Evolutionary conservation across 208 protist species (phyloP), one percentile per base, ranked within the genome.

Genomic region (Trypanosomatidae sp.): DNA sequence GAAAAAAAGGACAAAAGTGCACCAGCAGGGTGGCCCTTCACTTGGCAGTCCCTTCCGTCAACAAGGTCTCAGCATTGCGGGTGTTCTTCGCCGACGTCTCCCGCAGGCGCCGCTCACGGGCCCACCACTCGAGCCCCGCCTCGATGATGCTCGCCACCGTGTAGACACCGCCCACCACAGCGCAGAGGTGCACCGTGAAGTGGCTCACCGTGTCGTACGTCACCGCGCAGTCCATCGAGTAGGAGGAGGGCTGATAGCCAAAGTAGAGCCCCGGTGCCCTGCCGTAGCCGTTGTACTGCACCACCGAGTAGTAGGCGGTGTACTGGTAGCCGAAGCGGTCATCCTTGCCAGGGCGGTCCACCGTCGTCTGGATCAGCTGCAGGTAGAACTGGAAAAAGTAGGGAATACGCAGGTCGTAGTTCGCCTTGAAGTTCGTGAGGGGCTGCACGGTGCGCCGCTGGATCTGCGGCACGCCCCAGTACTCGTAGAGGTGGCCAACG

Each of bases 101-200:
- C 6, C 64, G 43, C 43, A 62, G 70, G 3, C 69, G 66, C 3
- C 68, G 71, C 50, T 68, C 41, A 30, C 72, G 69, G 19, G 67
- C 74, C 3, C 77, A 4, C 41, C 62, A 62, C 49, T 77, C 78
- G 39, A 83, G 28, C 13, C 52, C 62, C 2, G 66, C 65, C 53
- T 87, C 80, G 15, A 91, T 3, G 41, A 91, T 77, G 25, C 82
- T 66, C 4, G 82, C 76, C 5, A 91, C 87, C 0, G 80, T 87
- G 70, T 84, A 89, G 25, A 91, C 84, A 12, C 87, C 87, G 41
- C 84, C 87, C 15, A 75, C 64, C 1, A 91, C 81, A 22, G 87
- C 87, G 70, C 87, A 91, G 33, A 89, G 49, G 44, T 91, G 67
- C 55, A 91, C 73, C 12, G 84, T 6, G 44, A 91, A 84, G 75